These are phyloP conservation scores for Flaveria robusta DNA, from an alignment of 129 eudicot species.

Conservation along the genomic window DNA sequence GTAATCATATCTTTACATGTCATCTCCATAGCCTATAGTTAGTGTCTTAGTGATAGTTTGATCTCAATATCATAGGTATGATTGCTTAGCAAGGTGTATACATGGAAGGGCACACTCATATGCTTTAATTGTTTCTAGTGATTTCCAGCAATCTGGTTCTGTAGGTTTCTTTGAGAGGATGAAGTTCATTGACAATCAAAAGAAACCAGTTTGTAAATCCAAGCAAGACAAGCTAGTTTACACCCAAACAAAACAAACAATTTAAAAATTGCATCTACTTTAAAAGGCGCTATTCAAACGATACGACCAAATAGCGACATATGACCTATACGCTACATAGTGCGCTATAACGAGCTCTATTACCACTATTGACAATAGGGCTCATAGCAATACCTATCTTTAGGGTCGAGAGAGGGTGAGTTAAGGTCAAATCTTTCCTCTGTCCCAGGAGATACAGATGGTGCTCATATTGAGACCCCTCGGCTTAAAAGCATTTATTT, in stretches of 20 bases:
- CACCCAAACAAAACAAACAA: neutral
- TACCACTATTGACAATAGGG: too few relatives aligned
- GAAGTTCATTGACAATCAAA: neutral
- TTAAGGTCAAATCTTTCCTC: too few relatives aligned
- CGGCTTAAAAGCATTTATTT: too few relatives aligned
- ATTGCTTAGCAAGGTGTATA: conserved; percentile 11
- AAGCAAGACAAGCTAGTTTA: neutral
- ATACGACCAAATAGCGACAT: too few relatives aligned
- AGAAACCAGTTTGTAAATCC: neutral
- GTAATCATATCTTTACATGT: neutral
- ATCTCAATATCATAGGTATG: neutral
- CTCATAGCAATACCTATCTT: too few relatives aligned
- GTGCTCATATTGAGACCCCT: too few relatives aligned
- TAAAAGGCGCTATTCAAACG: too few relatives aligned
- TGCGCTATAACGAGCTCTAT: too few relatives aligned
- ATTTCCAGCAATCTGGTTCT: neutral
- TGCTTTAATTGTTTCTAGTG: conserved; percentile 12
- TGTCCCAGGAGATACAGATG: too few relatives aligned
- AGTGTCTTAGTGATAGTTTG: neutral
- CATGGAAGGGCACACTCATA: neutral
- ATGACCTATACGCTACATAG: too few relatives aligned
- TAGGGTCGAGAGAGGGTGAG: too few relatives aligned
- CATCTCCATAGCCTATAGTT: neutral
- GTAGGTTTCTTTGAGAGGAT: conserved; percentile 8
- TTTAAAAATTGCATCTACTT: neutral